Base-by-base conservation (phyloP, 1,284 basidiomycete genomes). In the Stygiomarasmius scandens region DNA sequence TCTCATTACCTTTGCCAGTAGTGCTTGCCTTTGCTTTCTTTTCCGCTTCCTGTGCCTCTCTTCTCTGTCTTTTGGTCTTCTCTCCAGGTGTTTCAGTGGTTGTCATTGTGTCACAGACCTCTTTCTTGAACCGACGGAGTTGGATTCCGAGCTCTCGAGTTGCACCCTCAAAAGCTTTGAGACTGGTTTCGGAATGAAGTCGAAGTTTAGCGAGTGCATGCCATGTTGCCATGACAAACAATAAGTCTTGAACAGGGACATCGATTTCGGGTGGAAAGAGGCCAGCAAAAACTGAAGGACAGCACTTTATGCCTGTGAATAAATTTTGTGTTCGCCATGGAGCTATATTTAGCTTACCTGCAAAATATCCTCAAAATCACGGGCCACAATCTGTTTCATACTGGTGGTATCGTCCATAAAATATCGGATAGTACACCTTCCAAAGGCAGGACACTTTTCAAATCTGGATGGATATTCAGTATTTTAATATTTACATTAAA, bases 321-420 rank as follows among this genome's bases (percentile, higher is more conserved):
- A n/a, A n/a, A n/a, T n/a, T n/a, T n/a, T n/a, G n/a, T n/a, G n/a
- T n/a, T n/a, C n/a, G n/a, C n/a, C n/a, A n/a, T n/a, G n/a, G n/a
- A n/a, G n/a, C n/a, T n/a, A n/a, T n/a, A n/a, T n/a, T n/a, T n/a
- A n/a, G n/a, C n/a, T 22, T 49, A 62, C 64, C 63, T 67, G 59
- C 55, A 68, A 52, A n/a, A 67, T 52, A 55, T 68, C 62, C 36
- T 68, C 64, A 57, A 52, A 67, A 53, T 67, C 61, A 12, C 63
- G 54, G 9, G 65, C 65, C 2, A 61, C 64, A 1, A 67, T 22
- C 32, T 63, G 50, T 48, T 63, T 64, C 57, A 65, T 56, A 8
- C 61, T 62, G n/a, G 63, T 61, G 3, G 60, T 58, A 52, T 65
- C 59, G 22, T 57, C 54, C 2, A 19, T 2, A 50, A 66, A 67